These are phyloP conservation scores for Cystoisospora suis DNA, from an alignment of 169 alveolate species.

Conservation along the genomic window DNA sequence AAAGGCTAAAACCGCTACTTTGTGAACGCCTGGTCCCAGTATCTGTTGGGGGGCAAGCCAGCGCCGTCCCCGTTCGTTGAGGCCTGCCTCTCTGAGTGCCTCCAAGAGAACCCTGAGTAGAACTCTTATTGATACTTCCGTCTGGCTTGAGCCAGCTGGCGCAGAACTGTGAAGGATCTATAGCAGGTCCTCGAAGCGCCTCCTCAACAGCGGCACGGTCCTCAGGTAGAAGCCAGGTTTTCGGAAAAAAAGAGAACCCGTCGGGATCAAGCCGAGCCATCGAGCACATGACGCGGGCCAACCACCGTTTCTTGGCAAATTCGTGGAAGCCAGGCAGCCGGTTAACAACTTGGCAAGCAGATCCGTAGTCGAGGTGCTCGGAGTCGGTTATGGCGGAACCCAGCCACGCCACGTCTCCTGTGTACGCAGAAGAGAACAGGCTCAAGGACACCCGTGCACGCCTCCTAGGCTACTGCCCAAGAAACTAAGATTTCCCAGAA, in stretches of 20 bases:
- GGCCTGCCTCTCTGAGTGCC: too few relatives aligned
- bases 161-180: neutral
- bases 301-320: constrained; percentile 35
- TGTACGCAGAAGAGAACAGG: too few relatives aligned
- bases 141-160: too few relatives aligned
- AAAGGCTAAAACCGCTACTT: too few relatives aligned
- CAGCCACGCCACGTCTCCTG: constrained; percentile 48
- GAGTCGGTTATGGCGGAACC: constrained; percentile 40
- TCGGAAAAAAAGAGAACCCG: constrained; percentile 32
- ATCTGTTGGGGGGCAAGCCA: too few relatives aligned
- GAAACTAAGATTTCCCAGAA: too few relatives aligned
- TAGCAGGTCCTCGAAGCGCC: neutral
- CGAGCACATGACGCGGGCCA: constrained; percentile 13
- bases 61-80: neutral
- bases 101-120: too few relatives aligned
- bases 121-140: too few relatives aligned
- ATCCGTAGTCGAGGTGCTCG: constrained; percentile 25
- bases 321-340: constrained; percentile 50
- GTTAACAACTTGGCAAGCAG: constrained; percentile 11
- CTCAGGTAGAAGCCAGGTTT: constrained; percentile 58
- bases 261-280: neutral
- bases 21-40: too few relatives aligned
- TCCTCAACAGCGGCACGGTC: constrained; percentile 12
- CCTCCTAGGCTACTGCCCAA: too few relatives aligned
- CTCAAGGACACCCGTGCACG: too few relatives aligned